Percentiles rank a stretch among this genome's conserved stretches.
Conservation (phyloP, 352 stramenopile genomes). For the Phytophthora pluvialis region DNA sequence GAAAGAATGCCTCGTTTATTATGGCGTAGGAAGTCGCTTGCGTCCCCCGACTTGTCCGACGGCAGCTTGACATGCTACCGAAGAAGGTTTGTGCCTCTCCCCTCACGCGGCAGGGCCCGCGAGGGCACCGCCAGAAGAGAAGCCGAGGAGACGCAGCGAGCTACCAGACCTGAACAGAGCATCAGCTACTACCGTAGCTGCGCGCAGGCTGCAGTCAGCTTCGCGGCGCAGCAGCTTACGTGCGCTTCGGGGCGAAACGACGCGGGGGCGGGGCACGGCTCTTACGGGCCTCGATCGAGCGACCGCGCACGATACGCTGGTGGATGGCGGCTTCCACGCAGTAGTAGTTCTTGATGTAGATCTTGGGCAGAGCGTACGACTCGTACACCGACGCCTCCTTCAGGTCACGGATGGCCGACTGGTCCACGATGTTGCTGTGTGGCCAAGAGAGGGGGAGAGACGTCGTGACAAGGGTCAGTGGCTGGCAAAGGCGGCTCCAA, state of each 20-base stretch:
- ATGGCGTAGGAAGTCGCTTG: conserved; percentile 28
- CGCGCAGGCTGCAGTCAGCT: conserved; percentile 8
- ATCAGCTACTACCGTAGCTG: conserved; percentile 29
- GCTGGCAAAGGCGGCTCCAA: not conserved
- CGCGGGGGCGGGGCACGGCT: conserved; percentile 94
- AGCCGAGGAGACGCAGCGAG: not conserved
- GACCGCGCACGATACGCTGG: conserved; percentile 98
- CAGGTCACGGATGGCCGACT: conserved; percentile 98
- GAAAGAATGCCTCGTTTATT: conserved; percentile 60
- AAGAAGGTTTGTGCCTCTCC: conserved; percentile 2
- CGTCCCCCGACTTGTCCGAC: conserved; percentile 8
- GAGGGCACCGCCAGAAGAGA: conserved; percentile 5
- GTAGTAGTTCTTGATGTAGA: conserved; percentile 99
- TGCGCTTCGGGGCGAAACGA: conserved; percentile 77
- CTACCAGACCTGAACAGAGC: conserved; percentile 29
- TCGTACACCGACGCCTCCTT: conserved; percentile 98
- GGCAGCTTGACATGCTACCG: conserved; percentile 7
- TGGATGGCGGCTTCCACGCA: conserved; percentile 99
- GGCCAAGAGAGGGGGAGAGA: not conserved
- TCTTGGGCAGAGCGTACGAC: conserved; percentile 99
- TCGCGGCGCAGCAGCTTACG: conserved; percentile 49
- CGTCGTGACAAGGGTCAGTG: conserved; percentile 13
- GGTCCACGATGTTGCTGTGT: conserved; percentile 98
- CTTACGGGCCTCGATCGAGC: conserved; percentile 92
- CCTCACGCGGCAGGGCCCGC: not conserved